Evolutionary conservation across 768 basidiomycete species (phyloP).

Genomic region (Vararia minispora): DNA sequence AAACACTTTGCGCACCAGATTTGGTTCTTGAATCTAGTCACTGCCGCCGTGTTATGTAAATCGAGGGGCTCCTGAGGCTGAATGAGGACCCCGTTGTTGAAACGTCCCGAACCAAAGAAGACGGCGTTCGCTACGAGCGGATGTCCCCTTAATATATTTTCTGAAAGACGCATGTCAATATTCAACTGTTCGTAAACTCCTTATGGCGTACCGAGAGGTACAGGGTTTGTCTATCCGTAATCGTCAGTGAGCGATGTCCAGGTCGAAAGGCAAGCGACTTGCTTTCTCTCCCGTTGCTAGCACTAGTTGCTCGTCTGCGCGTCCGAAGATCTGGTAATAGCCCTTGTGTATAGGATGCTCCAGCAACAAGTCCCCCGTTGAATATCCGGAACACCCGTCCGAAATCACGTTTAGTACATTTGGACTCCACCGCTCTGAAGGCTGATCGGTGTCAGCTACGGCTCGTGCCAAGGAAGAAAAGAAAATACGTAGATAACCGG

Average conservation of each 20-base stretch:
- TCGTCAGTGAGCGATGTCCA: too few species aligned
- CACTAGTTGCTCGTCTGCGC: too few species aligned
- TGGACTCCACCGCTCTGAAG: too few species aligned
- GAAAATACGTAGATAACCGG: slow-evolving; percentile 25
- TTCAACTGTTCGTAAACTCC: background rate
- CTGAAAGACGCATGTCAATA: background rate
- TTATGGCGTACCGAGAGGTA: background rate
- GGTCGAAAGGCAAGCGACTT: background rate
- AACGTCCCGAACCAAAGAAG: background rate
- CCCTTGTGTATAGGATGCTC: too few species aligned
- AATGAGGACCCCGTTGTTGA: slow-evolving; percentile 2
- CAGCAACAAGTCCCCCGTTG: background rate
- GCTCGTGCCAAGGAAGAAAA: slow-evolving; percentile 5
- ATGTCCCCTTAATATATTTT: background rate
- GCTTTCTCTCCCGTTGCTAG: too few species aligned
- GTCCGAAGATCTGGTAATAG: too few species aligned
- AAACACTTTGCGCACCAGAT: slow-evolving; percentile 5
- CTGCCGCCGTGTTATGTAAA: background rate
- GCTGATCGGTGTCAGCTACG: background rate
- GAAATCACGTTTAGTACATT: background rate
- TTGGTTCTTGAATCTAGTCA: background rate
- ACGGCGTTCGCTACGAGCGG: background rate
- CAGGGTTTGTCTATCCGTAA: slow-evolving; percentile 1
- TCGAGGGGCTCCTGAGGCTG: background rate
- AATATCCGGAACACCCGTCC: background rate